These are phyloP conservation scores for Annulohypoxylon moriforme DNA, from an alignment of 495 filamentous ascomycete genomes.

Conservation along the genomic window DNA sequence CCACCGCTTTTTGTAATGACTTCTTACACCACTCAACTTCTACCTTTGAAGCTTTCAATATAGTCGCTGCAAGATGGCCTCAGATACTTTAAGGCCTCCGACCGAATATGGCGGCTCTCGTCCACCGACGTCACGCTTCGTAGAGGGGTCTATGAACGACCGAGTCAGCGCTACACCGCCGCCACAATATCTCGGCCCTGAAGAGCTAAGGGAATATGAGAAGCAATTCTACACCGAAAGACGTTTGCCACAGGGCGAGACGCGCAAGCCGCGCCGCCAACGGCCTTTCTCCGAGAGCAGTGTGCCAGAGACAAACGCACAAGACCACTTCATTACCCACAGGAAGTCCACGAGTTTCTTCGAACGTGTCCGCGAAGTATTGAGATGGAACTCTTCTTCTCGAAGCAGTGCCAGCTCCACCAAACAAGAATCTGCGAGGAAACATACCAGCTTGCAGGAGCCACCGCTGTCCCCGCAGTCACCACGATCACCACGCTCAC, in stretches of 20 bases:
- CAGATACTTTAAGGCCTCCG: slow-evolving; percentile 33
- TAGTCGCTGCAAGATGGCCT: slow-evolving; percentile 34
- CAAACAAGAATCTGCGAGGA: slow-evolving; percentile 34
- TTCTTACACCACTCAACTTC: neutral
- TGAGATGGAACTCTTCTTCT: slow-evolving; percentile 37
- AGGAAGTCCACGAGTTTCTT: slow-evolving; percentile 48
- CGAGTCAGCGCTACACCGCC: slow-evolving; percentile 76
- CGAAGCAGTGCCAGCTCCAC: slow-evolving; percentile 9
- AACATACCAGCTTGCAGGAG: slow-evolving; percentile 45
- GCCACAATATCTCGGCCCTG: slow-evolving; percentile 66
- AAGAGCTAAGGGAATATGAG: slow-evolving; percentile 53
- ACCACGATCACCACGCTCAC: neutral
- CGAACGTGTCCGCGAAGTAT: slow-evolving; percentile 40
- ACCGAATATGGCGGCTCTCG: slow-evolving; percentile 61
- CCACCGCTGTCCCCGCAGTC: slow-evolving; percentile 25
- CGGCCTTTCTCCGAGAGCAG: slow-evolving; percentile 42
- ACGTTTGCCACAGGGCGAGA: slow-evolving; percentile 6
- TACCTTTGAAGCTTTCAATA: slow-evolving; percentile 29
- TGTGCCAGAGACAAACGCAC: neutral
- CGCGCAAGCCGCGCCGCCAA: slow-evolving; percentile 24
- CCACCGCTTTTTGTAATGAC: slow-evolving; percentile 8
- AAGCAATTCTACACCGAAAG: slow-evolving; percentile 48
- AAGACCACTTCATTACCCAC: slow-evolving; percentile 38
- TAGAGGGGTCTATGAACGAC: slow-evolving; percentile 83
- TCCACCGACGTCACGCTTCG: slow-evolving; percentile 61